A percentile compares a stretch with the other conserved stretches of the same genome.
Evolutionary conservation across 2,329 filamentous ascomycete species (phyloP).

Genomic region (Claviceps digitariae): DNA sequence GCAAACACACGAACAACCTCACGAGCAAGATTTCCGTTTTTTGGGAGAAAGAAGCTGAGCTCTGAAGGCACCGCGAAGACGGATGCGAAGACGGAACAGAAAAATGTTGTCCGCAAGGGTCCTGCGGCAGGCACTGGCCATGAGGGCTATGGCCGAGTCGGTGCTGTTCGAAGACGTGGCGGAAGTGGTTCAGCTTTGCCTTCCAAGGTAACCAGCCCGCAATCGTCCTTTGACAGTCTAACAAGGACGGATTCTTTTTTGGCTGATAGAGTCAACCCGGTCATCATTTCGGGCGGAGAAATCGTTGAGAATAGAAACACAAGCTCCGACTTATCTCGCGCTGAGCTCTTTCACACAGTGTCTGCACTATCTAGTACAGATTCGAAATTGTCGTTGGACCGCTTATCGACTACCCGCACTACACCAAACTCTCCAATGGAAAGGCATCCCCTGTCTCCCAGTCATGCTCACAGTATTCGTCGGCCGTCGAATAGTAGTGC

Average conservation of each 20-base stretch:
- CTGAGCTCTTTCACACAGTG: constrained; percentile 36
- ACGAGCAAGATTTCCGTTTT: constrained; percentile 60
- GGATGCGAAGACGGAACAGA: constrained; percentile 31
- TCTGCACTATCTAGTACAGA: constrained; percentile 28
- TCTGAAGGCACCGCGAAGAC: constrained; percentile 33
- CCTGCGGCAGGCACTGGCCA: constrained; percentile 89
- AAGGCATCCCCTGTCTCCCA: constrained; percentile 38
- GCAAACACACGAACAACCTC: constrained; percentile 42
- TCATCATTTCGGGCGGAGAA: constrained; percentile 51
- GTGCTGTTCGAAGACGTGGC: constrained; percentile 48
- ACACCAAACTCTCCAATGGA: constrained; percentile 32
- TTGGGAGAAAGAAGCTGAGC: constrained; percentile 56
- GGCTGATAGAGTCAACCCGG: constrained; percentile 48
- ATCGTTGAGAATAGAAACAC: constrained; percentile 47
- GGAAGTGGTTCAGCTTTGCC: constrained; percentile 38
- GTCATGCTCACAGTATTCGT: constrained; percentile 15
- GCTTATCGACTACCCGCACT: constrained; percentile 27
- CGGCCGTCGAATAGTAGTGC: constrained; percentile 44
- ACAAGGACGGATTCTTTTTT: constrained; percentile 42
- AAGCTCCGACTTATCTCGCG: constrained; percentile 9
- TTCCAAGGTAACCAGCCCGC: constrained; percentile 29
- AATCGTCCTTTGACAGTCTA: constrained; percentile 39
- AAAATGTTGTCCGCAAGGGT: constrained; percentile 45
- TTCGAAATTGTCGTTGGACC: constrained; percentile 26
- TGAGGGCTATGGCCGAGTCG: constrained; percentile 65